Percentiles rank a stretch among this genome's conserved stretches.
These are phyloP conservation scores for Gracilaria vermiculophylla DNA, from an alignment of 23 red algal genomes.

Conservation along the genomic window DNA sequence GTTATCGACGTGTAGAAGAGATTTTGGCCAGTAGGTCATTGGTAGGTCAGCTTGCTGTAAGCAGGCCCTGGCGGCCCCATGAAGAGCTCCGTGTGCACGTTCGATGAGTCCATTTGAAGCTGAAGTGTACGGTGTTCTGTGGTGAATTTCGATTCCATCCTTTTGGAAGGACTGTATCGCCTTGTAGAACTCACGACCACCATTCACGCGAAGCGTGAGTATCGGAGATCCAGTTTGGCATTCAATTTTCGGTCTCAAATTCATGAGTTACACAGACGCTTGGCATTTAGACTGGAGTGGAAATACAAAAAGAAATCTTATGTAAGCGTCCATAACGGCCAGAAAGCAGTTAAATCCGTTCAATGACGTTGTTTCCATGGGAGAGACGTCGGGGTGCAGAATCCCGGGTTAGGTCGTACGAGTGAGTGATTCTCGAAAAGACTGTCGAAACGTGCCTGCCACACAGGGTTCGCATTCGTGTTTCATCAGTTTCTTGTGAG, in stretches of 20 bases:
- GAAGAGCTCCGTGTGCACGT: neutral
- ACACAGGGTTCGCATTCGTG: neutral
- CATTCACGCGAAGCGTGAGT: neutral
- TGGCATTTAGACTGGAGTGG: neutral
- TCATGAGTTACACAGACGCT: constrained; percentile 13
- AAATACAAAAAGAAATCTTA: neutral
- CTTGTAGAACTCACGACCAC: neutral
- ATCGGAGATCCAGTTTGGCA: neutral
- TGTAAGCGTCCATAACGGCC: neutral
- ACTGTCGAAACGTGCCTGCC: constrained; percentile 6
- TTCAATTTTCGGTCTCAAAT: neutral
- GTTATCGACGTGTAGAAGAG: neutral
- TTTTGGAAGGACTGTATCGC: neutral
- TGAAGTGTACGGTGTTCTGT: neutral
- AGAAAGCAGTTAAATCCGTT: neutral
- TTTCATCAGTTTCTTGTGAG: neutral
- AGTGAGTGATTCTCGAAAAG: neutral
- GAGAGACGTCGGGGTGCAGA: neutral
- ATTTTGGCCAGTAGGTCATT: neutral
- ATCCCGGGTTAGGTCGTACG: neutral
- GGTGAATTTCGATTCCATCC: neutral
- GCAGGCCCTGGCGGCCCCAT: neutral
- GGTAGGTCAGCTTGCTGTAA: neutral
- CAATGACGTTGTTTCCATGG: neutral
- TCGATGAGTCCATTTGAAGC: neutral